Conservation (phyloP, 805 yeast species). For the Torulaspora quercuum region DNA sequence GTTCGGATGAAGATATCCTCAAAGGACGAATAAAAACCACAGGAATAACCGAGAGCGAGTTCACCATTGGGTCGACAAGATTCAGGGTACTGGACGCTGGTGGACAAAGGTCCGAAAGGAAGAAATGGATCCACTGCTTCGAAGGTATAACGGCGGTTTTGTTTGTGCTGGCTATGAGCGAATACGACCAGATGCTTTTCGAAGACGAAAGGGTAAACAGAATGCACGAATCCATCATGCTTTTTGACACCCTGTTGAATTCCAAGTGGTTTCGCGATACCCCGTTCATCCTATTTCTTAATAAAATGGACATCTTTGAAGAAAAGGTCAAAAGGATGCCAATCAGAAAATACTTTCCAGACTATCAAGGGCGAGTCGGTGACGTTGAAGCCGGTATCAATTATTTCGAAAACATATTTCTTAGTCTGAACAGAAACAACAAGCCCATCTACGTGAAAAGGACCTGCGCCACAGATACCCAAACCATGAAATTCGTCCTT, state of each 20-base stretch:
- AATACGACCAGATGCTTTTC: conserved; percentile 86
- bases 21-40: conserved; percentile 93
- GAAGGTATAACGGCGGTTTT: conserved; percentile 84
- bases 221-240: conserved; percentile 81
- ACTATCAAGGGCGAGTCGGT: conserved; percentile 61
- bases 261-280: conserved; percentile 81
- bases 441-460: conserved; percentile 84
- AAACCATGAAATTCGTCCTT: conserved; percentile 83
- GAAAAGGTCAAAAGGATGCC: conserved; percentile 65
- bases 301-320: conserved; percentile 80
- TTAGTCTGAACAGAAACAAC: conserved; percentile 57
- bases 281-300: conserved; percentile 84
- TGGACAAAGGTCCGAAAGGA: conserved; percentile 87
- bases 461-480: conserved; percentile 93
- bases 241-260: conserved; percentile 80
- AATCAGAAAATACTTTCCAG: conserved; percentile 71
- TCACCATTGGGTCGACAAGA: conserved; percentile 60
- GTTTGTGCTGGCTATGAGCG: conserved; percentile 85
- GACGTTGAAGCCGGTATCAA: conserved; percentile 64
- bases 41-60: conserved; percentile 85
- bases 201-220: conserved; percentile 88
- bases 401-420: conserved; percentile 67
- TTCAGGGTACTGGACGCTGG: conserved; percentile 92
- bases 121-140: conserved; percentile 93
- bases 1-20: conserved; percentile 78